phyloP scores from a whole-genome alignment of 345 rosid species.

The Eucalyptus urophylla region DNA sequence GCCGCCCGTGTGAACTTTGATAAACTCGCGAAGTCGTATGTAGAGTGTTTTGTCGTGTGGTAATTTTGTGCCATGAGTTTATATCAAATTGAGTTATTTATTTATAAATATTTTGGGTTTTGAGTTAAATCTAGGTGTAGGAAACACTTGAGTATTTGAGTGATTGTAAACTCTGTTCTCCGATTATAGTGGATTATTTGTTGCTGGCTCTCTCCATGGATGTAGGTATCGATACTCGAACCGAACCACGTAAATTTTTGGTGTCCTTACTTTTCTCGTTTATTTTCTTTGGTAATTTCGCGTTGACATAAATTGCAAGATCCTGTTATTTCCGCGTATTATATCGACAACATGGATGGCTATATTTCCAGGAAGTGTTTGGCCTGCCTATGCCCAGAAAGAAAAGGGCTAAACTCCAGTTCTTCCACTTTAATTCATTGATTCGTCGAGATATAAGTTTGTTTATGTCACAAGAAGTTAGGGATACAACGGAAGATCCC shows the following conservation, averaged over 20 bases:
- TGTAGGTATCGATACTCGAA: accelerated
- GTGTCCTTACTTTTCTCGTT: too few species aligned
- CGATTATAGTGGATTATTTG: too few species aligned
- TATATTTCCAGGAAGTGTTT: background rate
- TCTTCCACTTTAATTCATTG: background rate
- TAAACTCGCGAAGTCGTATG: too few species aligned
- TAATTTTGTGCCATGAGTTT: accelerated
- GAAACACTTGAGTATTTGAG: too few species aligned
- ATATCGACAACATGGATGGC: background rate
- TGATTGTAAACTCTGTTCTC: too few species aligned
- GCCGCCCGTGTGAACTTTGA: too few species aligned
- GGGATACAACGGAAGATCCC: background rate
- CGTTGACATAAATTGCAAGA: too few species aligned
- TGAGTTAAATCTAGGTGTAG: too few species aligned
- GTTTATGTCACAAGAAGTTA: background rate
- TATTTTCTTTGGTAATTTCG: too few species aligned
- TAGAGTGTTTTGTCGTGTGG: accelerated
- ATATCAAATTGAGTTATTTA: too few species aligned
- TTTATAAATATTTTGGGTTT: too few species aligned
- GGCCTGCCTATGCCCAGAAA: background rate
- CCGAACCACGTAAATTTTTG: accelerated
- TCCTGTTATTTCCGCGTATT: accelerated
- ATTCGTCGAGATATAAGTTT: background rate
- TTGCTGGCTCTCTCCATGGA: accelerated
- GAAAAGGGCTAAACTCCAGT: background rate